Percentiles rank a stretch among this genome's conserved stretches.
Conservation (phyloP, 2,329 filamentous ascomycete species). For the Fusarium mundagurra region DNA sequence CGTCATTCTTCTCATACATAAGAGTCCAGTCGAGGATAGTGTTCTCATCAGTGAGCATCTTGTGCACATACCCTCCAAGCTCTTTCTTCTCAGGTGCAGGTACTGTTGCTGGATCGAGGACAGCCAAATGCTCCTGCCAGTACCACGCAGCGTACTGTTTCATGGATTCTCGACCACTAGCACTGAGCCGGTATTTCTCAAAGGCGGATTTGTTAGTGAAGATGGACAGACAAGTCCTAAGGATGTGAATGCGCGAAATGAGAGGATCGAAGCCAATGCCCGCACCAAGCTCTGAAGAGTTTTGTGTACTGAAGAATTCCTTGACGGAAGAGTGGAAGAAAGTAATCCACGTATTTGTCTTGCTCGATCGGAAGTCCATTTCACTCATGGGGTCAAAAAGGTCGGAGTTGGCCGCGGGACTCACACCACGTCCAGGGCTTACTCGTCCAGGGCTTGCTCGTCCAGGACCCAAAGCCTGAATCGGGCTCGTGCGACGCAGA, state of each 20-base stretch:
- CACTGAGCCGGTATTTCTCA: slow-evolving; percentile 39
- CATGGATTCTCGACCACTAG: slow-evolving; percentile 43
- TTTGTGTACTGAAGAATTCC: slow-evolving; percentile 51
- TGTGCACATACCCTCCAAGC: slow-evolving; percentile 48
- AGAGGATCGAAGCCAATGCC: slow-evolving; percentile 49
- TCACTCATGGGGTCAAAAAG: slow-evolving; percentile 46
- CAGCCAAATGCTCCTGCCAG: slow-evolving; percentile 55
- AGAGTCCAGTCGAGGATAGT: slow-evolving; percentile 54
- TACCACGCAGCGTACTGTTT: slow-evolving; percentile 57
- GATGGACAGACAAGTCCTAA: slow-evolving; percentile 52
- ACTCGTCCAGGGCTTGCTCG: slow-evolving; percentile 22
- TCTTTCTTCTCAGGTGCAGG: slow-evolving; percentile 44
- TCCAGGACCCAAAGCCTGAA: slow-evolving; percentile 16
- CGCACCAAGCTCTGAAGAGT: slow-evolving; percentile 34
- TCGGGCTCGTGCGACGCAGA: slow-evolving; percentile 15
- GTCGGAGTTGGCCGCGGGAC: slow-evolving; percentile 46
- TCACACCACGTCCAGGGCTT: slow-evolving; percentile 36
- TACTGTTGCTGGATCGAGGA: slow-evolving; percentile 45
- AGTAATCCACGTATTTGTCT: slow-evolving; percentile 50
- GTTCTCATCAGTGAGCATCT: slow-evolving; percentile 51
- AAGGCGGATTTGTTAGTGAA: slow-evolving; percentile 50
- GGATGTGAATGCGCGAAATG: slow-evolving; percentile 49
- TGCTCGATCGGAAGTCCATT: slow-evolving; percentile 55
- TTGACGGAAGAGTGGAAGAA: slow-evolving; percentile 55
- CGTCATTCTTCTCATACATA: slow-evolving; percentile 53